phyloP scores from a whole-genome alignment of 768 basidiomycete genomes.

The Suillus brevipes region DNA sequence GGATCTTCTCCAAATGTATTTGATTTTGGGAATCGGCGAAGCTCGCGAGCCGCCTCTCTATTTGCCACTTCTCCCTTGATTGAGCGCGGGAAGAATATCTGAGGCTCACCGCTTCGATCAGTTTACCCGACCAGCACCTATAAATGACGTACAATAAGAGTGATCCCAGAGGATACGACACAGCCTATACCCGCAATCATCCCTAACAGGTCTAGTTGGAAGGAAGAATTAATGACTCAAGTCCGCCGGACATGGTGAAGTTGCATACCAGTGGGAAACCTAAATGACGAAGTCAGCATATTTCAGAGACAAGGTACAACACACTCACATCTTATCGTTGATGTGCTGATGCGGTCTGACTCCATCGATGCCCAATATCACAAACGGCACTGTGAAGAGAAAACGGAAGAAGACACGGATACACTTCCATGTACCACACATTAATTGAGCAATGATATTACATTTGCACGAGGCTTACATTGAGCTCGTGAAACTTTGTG shows the following conservation, averaged over 20 bases:
- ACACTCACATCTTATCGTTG: conserved; percentile 56
- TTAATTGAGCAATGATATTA: not conserved
- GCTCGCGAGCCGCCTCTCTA: conserved; percentile 43
- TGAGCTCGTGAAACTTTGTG: conserved; percentile 80
- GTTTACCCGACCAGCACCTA: not conserved
- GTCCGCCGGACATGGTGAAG: too few species aligned
- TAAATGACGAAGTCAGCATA: conserved; percentile 9
- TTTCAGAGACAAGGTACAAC: not conserved
- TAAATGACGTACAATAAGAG: conserved; percentile 57
- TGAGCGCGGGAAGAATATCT: conserved; percentile 87
- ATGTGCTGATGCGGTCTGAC: conserved; percentile 58
- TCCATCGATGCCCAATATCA: conserved; percentile 72
- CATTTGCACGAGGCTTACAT: conserved; percentile 47
- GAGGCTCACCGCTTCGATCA: not conserved
- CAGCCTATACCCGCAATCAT: conserved; percentile 61
- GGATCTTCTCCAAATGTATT: not conserved
- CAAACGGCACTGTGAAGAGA: conserved; percentile 62
- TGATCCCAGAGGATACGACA: conserved; percentile 69
- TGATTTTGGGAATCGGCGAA: conserved; percentile 2
- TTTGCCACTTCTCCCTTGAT: conserved; percentile 62
- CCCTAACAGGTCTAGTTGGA: conserved; percentile 54
- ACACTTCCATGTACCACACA: conserved; percentile 39
- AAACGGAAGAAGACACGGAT: conserved; percentile 75
- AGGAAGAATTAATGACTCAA: conserved; percentile 15
- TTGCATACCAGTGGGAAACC: conserved; percentile 23